These are phyloP conservation scores for Iberis amara DNA, from an alignment of 441 rosid species.

Conservation along the genomic window DNA sequence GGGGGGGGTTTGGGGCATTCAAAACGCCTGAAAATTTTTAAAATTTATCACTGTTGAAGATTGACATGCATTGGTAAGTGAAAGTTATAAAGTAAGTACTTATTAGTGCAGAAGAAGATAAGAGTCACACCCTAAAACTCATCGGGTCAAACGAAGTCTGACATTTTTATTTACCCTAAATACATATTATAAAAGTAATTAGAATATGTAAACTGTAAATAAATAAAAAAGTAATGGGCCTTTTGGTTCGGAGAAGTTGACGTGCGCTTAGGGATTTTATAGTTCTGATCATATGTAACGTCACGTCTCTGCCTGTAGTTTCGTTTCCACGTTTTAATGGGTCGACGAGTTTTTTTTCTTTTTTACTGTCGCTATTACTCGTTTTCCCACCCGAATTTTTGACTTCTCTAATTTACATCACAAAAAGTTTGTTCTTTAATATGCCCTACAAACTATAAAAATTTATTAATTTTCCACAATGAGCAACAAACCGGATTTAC, in stretches of 20 bases:
- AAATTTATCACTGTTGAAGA: slow-evolving; percentile 28
- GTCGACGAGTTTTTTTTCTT: too few species aligned
- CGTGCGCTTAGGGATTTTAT: slow-evolving; percentile 30
- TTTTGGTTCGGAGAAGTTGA: slow-evolving; percentile 30
- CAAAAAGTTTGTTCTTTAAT: too few species aligned
- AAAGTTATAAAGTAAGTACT: slow-evolving; percentile 31
- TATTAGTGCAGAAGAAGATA: slow-evolving; percentile 33
- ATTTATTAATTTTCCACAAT: too few species aligned
- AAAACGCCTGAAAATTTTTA: slow-evolving; percentile 12
- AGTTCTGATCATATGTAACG: slow-evolving; percentile 34
- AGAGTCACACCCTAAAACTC: slow-evolving; percentile 34
- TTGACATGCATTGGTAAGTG: slow-evolving; percentile 36
- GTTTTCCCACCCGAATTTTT: too few species aligned
- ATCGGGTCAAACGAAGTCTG: slow-evolving; percentile 61
- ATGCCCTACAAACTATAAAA: too few species aligned
- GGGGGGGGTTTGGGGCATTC: too few species aligned
- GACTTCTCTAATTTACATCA: too few species aligned
- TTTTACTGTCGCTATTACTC: too few species aligned
- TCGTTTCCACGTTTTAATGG: slow-evolving; percentile 34
- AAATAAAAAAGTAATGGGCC: slow-evolving; percentile 12
- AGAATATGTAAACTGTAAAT: background rate
- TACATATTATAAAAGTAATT: slow-evolving; percentile 11
- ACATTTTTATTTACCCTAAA: slow-evolving; percentile 39
- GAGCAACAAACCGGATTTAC: too few species aligned
- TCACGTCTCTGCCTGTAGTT: slow-evolving; percentile 33